Evolutionary conservation across 371 early-diverging fungal genomes (phyloP).

Genomic region (Apophysomyces sp.): DNA sequence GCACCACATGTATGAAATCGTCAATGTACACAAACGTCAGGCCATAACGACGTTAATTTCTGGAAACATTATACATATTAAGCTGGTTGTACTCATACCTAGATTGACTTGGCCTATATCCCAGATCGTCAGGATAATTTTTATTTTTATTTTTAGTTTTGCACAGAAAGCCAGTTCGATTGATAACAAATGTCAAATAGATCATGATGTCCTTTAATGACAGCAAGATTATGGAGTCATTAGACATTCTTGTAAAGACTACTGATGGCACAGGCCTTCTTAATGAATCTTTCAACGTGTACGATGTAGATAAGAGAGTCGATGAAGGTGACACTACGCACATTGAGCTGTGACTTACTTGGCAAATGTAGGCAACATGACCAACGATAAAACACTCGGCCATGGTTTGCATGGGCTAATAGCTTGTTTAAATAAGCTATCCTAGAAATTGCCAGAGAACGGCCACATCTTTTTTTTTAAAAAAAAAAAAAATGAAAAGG

Average conservation of each 20-base stretch:
- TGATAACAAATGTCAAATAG: conserved; percentile 7
- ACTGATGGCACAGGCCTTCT: conserved; percentile 40
- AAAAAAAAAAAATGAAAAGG: background rate
- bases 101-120: conserved; percentile 42
- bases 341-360: conserved; percentile 9
- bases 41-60: too few species aligned
- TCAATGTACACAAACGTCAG: too few species aligned
- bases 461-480: conserved; percentile 29
- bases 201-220: conserved; percentile 32
- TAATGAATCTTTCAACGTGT: conserved; percentile 45
- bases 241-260: conserved; percentile 24
- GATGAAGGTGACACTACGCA: background rate
- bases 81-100: conserved; percentile 3
- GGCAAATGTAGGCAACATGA: background rate
- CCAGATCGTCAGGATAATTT: conserved; percentile 25
- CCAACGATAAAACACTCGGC: conserved; percentile 24
- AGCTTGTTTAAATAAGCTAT: conserved; percentile 50
- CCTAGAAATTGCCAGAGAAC: conserved; percentile 33
- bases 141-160: background rate
- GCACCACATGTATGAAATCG: too few species aligned
- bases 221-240: conserved; percentile 32
- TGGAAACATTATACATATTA: too few species aligned
- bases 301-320: background rate
- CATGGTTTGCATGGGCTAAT: conserved; percentile 58
- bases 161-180: too few species aligned